Conservation (phyloP, 2,329 filamentous ascomycete genomes). For the Fusarium tricinctum region DNA sequence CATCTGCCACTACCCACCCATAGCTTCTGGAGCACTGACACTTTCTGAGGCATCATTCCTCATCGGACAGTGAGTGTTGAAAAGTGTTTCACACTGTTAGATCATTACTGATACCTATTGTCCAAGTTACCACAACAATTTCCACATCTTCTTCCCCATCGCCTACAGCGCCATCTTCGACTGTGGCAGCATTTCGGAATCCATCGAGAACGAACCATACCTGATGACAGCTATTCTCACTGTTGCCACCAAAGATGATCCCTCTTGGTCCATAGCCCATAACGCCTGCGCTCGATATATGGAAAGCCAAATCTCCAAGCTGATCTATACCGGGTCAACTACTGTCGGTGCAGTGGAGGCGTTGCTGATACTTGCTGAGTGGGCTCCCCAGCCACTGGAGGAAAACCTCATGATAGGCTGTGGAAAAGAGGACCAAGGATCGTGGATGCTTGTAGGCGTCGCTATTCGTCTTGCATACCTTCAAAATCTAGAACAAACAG, state of each 20-base stretch:
- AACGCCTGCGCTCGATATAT: constrained; percentile 77
- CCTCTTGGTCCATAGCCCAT: constrained; percentile 73
- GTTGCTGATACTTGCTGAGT: constrained; percentile 77
- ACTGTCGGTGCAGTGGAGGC: constrained; percentile 80
- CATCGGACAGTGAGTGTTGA: constrained; percentile 48
- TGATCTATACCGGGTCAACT: constrained; percentile 75
- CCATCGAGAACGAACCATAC: constrained; percentile 73
- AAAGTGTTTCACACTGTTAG: no score
- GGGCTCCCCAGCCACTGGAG: constrained; percentile 76
- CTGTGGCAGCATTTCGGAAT: constrained; percentile 64
- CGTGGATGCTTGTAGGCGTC: constrained; percentile 82
- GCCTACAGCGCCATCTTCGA: constrained; percentile 72
- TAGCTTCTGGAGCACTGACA: constrained; percentile 51
- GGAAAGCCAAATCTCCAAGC: constrained; percentile 75
- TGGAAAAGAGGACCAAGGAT: constrained; percentile 80
- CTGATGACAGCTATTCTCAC: constrained; percentile 78
- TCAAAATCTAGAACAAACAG: constrained; percentile 76
- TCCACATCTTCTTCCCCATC: constrained; percentile 78
- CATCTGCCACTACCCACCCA: constrained; percentile 51
- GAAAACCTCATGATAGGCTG: constrained; percentile 74
- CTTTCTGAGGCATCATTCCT: constrained; percentile 47
- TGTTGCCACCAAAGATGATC: constrained; percentile 79
- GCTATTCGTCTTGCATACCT: constrained; percentile 79
- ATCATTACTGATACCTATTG: no score
- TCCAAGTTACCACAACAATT: constrained; percentile 72